Percentiles rank a stretch among this genome's conserved stretches.
Evolutionary conservation across 2,329 filamentous ascomycete species (phyloP).

Genomic region (Cladosporium phlei): DNA sequence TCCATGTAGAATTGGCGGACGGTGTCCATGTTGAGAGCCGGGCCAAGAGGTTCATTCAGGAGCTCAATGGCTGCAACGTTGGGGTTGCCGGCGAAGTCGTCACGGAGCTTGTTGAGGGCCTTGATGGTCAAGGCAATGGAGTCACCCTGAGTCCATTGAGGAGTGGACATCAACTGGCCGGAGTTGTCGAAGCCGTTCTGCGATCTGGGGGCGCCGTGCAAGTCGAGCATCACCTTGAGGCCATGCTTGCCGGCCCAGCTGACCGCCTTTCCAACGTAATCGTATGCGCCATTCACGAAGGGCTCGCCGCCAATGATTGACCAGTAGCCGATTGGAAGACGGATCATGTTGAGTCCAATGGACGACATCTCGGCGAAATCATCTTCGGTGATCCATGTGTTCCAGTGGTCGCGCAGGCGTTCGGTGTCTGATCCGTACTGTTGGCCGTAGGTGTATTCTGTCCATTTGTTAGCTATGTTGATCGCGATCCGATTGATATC

Average conservation of each 20-base stretch:
- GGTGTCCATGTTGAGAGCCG: constrained; percentile 41
- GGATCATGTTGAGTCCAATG: constrained; percentile 55
- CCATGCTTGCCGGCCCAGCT: constrained; percentile 51
- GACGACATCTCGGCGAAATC: constrained; percentile 56
- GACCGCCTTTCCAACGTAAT: constrained; percentile 53
- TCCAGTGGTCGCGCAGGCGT: constrained; percentile 48
- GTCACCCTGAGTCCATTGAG: constrained; percentile 44
- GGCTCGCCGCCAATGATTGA: constrained; percentile 48
- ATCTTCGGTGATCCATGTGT: constrained; percentile 45
- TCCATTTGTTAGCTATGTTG: constrained; percentile 4
- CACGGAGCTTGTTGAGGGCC: constrained; percentile 53
- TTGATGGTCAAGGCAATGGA: constrained; percentile 49
- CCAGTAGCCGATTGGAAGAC: constrained; percentile 58
- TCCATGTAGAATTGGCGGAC: constrained; percentile 54
- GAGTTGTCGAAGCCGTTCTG: constrained; percentile 67
- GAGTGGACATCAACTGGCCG: constrained; percentile 40
- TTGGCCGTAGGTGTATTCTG: constrained; percentile 28
- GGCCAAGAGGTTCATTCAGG: constrained; percentile 45
- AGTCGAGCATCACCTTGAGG: constrained; percentile 60
- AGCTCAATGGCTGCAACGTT: constrained; percentile 46
- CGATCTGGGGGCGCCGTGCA: constrained; percentile 61
- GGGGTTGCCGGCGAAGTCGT: constrained; percentile 32
- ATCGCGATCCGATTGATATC: neutral
- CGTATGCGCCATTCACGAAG: constrained; percentile 49
- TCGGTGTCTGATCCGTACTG: constrained; percentile 15